Evolutionary conservation across 208 protist genomes (phyloP), one percentile per base, ranked within the genome.

Genomic region (Strigomonas culicis): DNA sequence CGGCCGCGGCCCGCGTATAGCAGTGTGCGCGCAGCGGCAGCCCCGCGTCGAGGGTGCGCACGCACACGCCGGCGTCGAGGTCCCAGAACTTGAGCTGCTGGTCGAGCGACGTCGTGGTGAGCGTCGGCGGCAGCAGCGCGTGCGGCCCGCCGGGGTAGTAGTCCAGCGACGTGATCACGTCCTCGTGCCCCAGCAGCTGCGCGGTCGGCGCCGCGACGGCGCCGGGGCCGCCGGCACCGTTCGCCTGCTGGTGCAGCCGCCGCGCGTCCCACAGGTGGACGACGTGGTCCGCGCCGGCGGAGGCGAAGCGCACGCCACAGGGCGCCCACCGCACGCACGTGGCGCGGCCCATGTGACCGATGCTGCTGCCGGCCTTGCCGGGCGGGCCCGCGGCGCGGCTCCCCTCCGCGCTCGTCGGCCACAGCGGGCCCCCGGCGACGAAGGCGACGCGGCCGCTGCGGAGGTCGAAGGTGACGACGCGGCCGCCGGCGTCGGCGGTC

Each of bases 231-330:
- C 36, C 36, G 22, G 22, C 31, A 36, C 71, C 47, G 15, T 28
- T 58, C 19, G 46, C 17, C 53, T 56, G 31, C 11, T 55, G 63
- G 64, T 66, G 65, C 15, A 95, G 70, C 73, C 72, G 68, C 0
- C 90, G 79, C 10, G 83, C 84, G 39, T 95, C 90, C 75, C 86
- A 95, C 13, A 95, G 27, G 43, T 95, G 82, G 30, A 95, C 67
- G 22, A 82, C 66, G 39, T 72, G 66, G 52, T 95, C 90, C 0
- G 72, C 80, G 7, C 86, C 86, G 31, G 84, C 90, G 0, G 84
- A 84, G 59, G 84, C 84, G 31, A 95, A 62, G 25, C 82, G 90
- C 17, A 84, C 70, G 2, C 90, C 90, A 44, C 84, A 92, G 1
- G 84, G 90, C 6, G 84, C 92, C 86, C 90, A 95, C 19, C 77